Evolutionary conservation across 768 basidiomycete species (phyloP), one percentile per base, ranked within the genome.

Genomic region (Ramaria sp.): DNA sequence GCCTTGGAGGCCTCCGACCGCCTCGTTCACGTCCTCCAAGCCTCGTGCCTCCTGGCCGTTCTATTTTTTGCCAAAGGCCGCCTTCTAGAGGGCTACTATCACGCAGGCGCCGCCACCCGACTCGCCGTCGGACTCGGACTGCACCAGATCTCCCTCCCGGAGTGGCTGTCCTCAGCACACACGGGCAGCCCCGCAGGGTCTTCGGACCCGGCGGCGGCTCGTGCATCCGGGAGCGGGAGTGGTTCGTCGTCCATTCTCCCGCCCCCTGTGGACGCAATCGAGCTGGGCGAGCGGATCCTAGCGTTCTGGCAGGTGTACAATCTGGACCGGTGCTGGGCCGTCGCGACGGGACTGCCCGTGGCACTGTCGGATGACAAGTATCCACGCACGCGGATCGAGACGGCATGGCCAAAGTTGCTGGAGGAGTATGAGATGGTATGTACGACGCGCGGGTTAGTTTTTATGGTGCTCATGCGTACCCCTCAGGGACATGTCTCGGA

Each of bases 241-340:
- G 27, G 27, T 27, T 30, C 39, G 53, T 43, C n/a, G 54, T 52
- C 63, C 19, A 46, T 68, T 1, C 70, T 82, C 50, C 81, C 81
- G 46, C 84, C 81, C 2, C 70, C 79, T 1, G 80, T 79, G 65
- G 78, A 78, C 61, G 71, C 76, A 41, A 67, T 83, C 49, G 80
- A 82, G 61, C 82, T 83, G 46, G 84, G 83, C 48, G 86, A 89
- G 65, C 75, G 85, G 42, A 82, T 88, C 56, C 68, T 83, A 39
- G 77, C 87, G 0, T 91, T 91, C 63, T 91, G 88, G 88, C 86
- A 89, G 65, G 85, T 87, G 11, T 91, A 82, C 68, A 80, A 81
- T 63, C 72, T 90, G 61, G 88, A 91, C 68, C 79, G 83, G 31
- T 88, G 86, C 64, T 89, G 87, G 86, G 87, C 87, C 20, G 81